phyloP scores from a whole-genome alignment of 2,329 filamentous ascomycete species.

The Dissoconium aciculare region DNA sequence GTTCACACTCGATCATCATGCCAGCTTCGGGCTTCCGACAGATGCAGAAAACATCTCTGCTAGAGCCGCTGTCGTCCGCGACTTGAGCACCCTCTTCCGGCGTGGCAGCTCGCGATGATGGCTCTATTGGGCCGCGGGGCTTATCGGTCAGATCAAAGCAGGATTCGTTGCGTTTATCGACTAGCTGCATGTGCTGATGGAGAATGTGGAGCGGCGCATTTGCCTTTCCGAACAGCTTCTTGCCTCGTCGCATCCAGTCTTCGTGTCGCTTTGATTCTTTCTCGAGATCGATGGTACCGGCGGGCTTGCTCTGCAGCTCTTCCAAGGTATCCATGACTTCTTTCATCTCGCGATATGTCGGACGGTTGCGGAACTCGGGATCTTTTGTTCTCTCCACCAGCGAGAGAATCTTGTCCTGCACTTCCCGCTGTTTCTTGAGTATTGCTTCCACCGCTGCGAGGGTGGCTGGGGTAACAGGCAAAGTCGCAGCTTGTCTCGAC shows the following conservation, averaged over 20 bases:
- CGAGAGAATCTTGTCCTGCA: slow-evolving; percentile 72
- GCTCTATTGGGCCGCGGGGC: slow-evolving; percentile 79
- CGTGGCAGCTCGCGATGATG: slow-evolving; percentile 68
- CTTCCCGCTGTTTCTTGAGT: slow-evolving; percentile 86
- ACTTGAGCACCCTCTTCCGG: slow-evolving; percentile 32
- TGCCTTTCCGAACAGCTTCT: slow-evolving; percentile 94
- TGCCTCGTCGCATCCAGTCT: slow-evolving; percentile 97
- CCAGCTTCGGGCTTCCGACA: slow-evolving; percentile 85
- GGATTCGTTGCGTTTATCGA: slow-evolving; percentile 72
- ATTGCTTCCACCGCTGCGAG: slow-evolving; percentile 76
- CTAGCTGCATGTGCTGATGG: slow-evolving; percentile 85
- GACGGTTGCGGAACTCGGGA: slow-evolving; percentile 60
- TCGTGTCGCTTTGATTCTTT: slow-evolving; percentile 90
- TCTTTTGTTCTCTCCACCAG: slow-evolving; percentile 66
- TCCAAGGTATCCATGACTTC: slow-evolving; percentile 77
- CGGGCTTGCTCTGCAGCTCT: slow-evolving; percentile 82
- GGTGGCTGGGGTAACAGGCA: slow-evolving; percentile 73
- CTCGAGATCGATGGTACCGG: slow-evolving; percentile 80
- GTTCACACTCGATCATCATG: slow-evolving; percentile 99
- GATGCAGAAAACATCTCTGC: slow-evolving; percentile 86
- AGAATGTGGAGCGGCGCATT: slow-evolving; percentile 94
- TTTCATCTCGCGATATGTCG: slow-evolving; percentile 77
- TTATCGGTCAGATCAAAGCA: slow-evolving; percentile 89
- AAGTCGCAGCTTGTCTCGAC: slow-evolving; percentile 61
- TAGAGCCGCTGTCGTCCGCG: slow-evolving; percentile 33